A percentile compares a stretch with the other conserved stretches of the same genome.
Evolutionary conservation across 768 basidiomycete species (phyloP).

Genomic region (Rhizopogon roseolus): DNA sequence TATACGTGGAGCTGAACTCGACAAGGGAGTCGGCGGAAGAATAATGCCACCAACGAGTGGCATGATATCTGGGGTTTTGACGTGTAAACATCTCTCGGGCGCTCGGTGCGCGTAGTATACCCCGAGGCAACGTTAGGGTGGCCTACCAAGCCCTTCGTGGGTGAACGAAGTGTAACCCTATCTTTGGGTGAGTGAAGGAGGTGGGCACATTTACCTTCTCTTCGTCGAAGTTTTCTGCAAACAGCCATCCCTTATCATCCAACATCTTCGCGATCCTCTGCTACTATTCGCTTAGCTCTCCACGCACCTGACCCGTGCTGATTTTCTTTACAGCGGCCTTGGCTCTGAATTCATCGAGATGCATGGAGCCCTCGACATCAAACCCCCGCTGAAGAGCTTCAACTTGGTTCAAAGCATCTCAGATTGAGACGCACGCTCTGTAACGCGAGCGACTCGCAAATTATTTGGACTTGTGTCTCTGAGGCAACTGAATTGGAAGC

Average conservation of each 20-base stretch:
- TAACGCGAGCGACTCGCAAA: slow-evolving; percentile 61
- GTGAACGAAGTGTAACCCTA: slow-evolving; percentile 65
- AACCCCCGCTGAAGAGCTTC: slow-evolving; percentile 73
- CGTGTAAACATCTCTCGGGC: slow-evolving; percentile 59
- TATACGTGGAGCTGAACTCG: slow-evolving; percentile 64
- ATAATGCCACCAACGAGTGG: slow-evolving; percentile 50
- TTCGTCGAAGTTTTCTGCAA: slow-evolving; percentile 82
- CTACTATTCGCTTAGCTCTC: slow-evolving; percentile 60
- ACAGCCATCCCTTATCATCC: slow-evolving; percentile 61
- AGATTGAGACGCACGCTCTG: slow-evolving; percentile 84
- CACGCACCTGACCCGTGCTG: slow-evolving; percentile 56
- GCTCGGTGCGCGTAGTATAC: slow-evolving; percentile 62
- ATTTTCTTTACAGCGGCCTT: slow-evolving; percentile 67
- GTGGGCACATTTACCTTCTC: slow-evolving; percentile 51
- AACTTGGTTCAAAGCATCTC: slow-evolving; percentile 74
- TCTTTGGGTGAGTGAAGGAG: not conserved
- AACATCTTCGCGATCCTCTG: slow-evolving; percentile 63
- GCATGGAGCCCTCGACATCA: slow-evolving; percentile 73
- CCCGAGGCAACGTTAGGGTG: slow-evolving; percentile 74
- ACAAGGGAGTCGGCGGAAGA: not conserved
- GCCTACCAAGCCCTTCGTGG: slow-evolving; percentile 70
- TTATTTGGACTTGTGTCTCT: slow-evolving; percentile 53
- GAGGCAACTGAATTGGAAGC: slow-evolving; percentile 38
- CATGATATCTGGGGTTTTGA: slow-evolving; percentile 79
- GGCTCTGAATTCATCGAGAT: slow-evolving; percentile 72